Evolutionary conservation across 2,329 filamentous ascomycete species (phyloP).

Genomic region (Cladophialophora chaetospira): DNA sequence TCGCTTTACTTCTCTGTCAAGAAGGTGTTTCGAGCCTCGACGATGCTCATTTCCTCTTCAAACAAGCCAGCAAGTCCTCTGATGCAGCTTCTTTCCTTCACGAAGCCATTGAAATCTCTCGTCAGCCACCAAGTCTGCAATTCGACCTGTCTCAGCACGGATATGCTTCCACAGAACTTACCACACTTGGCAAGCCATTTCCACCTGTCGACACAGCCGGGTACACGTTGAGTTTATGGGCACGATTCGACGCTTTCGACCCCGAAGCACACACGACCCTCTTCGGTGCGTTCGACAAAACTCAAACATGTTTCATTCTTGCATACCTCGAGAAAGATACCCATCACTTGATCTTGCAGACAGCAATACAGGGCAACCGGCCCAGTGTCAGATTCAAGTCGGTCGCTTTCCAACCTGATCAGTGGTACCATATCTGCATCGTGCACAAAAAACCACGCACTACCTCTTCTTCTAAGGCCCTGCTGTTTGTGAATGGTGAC

Average conservation of each 20-base stretch:
- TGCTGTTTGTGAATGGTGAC: constrained; percentile 88
- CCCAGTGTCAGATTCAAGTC: constrained; percentile 94
- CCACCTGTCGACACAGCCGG: constrained; percentile 77
- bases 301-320: constrained; percentile 89
- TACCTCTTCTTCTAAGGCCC: constrained; percentile 75
- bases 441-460: constrained; percentile 80
- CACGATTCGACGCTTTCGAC: constrained; percentile 86
- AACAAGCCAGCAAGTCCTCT: constrained; percentile 55
- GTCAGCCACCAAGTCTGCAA: constrained; percentile 81
- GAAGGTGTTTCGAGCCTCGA: constrained; percentile 79
- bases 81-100: constrained; percentile 69
- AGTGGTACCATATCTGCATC: constrained; percentile 92
- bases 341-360: constrained; percentile 91
- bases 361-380: constrained; percentile 79
- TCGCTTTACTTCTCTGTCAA: constrained; percentile 69
- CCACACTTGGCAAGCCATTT: constrained; percentile 81
- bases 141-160: constrained; percentile 90
- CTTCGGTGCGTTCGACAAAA: constrained; percentile 90
- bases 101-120: constrained; percentile 71
- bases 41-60: constrained; percentile 76
- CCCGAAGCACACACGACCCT: constrained; percentile 84
- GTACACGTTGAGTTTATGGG: constrained; percentile 89
- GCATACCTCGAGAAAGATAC: constrained; percentile 93
- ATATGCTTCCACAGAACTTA: constrained; percentile 85
- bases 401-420: constrained; percentile 69